These are phyloP conservation scores for Picochlorum sp. DNA, from an alignment of 139 green algal genomes.

Conservation along the genomic window DNA sequence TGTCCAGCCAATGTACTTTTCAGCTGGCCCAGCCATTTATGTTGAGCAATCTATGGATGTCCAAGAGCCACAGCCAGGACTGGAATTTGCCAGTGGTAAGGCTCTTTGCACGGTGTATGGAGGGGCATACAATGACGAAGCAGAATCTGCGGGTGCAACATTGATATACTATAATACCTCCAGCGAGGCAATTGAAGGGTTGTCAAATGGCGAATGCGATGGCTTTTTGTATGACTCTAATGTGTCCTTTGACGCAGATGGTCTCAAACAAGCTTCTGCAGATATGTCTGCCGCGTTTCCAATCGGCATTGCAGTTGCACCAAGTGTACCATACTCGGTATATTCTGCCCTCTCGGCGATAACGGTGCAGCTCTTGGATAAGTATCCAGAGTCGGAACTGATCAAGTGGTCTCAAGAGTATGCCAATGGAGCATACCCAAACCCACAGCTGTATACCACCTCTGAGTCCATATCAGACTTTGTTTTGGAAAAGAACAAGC, in stretches of 20 bases:
- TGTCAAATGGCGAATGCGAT: constrained; percentile 1
- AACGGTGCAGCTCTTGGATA: not conserved
- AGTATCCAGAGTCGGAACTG: not conserved
- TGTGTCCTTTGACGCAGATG: not conserved
- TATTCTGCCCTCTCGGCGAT: constrained; percentile 2
- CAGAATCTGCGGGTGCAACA: not conserved
- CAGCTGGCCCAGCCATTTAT: constrained; percentile 4
- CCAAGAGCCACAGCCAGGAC: constrained; percentile 6
- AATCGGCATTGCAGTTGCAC: constrained; percentile 5
- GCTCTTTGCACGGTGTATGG: not conserved
- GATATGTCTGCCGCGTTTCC: constrained; percentile 5
- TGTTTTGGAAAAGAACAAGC: not conserved
- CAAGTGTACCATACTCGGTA: not conserved
- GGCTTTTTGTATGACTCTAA: constrained; percentile 7
- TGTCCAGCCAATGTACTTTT: constrained; percentile 7
- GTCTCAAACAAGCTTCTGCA: constrained; percentile 4
- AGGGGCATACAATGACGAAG: constrained; percentile 6
- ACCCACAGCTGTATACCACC: constrained; percentile 4
- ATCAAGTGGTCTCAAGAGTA: constrained; percentile 2
- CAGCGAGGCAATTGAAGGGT: not conserved
- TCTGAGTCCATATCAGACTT: constrained; percentile 7
- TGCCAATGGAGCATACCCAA: constrained; percentile 3
- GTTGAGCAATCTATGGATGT: not conserved
- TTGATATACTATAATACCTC: not conserved
- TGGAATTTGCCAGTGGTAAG: constrained; percentile 4